Conservation (phyloP, 805 yeast genomes). For the Starmerella gropengiesseri region DNA sequence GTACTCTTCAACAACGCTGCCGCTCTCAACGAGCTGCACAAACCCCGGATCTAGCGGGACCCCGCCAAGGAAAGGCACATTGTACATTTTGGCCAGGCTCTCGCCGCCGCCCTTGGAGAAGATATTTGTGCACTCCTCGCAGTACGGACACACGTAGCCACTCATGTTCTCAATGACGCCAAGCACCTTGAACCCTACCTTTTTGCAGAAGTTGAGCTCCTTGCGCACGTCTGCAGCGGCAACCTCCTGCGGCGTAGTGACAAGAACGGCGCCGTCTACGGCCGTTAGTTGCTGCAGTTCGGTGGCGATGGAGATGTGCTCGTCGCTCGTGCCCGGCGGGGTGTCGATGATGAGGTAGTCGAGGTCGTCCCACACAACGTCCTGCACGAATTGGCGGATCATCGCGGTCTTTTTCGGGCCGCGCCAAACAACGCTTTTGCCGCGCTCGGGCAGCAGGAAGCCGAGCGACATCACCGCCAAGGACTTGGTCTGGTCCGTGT, state of each 20-base stretch:
- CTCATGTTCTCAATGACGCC: conserved; percentile 96
- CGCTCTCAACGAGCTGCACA: conserved; percentile 74
- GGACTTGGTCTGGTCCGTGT: conserved; percentile 35
- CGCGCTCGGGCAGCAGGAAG: conserved; percentile 70
- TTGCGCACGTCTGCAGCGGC: conserved; percentile 90
- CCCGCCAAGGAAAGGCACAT: conserved; percentile 64
- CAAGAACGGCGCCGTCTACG: conserved; percentile 88
- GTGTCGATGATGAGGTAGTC: conserved; percentile 83
- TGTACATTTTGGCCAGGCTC: conserved; percentile 49
- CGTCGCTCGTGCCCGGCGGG: conserved; percentile 98
- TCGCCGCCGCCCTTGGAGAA: conserved; percentile 91
- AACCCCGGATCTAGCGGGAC: conserved; percentile 91
- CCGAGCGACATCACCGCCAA: conserved; percentile 79
- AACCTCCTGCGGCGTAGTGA: conserved; percentile 91
- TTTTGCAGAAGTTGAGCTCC: conserved; percentile 82
- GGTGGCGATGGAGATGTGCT: conserved; percentile 93
- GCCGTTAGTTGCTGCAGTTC: conserved; percentile 46
- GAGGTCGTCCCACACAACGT: conserved; percentile 78
- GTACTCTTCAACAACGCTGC: conserved; percentile 31
- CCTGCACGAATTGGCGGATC: conserved; percentile 85
- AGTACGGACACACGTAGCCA: conserved; percentile 89
- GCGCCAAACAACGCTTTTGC: conserved; percentile 92
- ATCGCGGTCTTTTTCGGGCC: conserved; percentile 98
- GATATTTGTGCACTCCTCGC: conserved; percentile 77
- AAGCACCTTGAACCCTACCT: conserved; percentile 65